These are phyloP conservation scores for Rubroshorea leprosula DNA, from an alignment of 345 rosid species.

Conservation along the genomic window DNA sequence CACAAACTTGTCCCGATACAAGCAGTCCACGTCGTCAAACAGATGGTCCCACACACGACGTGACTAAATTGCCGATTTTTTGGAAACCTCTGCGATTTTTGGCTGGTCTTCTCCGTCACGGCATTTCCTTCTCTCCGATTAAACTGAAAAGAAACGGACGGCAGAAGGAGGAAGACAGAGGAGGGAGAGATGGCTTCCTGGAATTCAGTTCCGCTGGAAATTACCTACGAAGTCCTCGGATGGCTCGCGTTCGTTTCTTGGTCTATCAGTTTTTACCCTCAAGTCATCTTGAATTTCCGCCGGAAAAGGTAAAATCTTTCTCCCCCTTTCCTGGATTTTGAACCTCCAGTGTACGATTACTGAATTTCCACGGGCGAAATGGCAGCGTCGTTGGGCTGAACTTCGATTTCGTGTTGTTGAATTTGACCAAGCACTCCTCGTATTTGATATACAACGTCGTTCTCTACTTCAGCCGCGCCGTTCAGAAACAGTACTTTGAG, in stretches of 20 bases:
- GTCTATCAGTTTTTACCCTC: slow-evolving; percentile 91
- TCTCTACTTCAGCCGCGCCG: slow-evolving; percentile 75
- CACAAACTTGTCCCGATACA: too few species aligned
- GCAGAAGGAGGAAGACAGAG: not conserved
- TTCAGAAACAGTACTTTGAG: slow-evolving; percentile 70
- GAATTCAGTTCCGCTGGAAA: slow-evolving; percentile 75
- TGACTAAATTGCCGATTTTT: too few species aligned
- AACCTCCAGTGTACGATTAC: not conserved
- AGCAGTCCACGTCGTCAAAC: too few species aligned
- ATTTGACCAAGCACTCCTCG: slow-evolving; percentile 91
- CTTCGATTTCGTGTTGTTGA: slow-evolving; percentile 81
- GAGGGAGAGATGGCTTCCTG: slow-evolving; percentile 75
- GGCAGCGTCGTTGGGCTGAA: slow-evolving; percentile 81
- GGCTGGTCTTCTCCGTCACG: not conserved
- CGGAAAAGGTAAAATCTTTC: slow-evolving; percentile 44
- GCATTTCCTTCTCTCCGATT: too few species aligned
- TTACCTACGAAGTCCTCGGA: slow-evolving; percentile 56
- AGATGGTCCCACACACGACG: too few species aligned
- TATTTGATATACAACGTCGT: slow-evolving; percentile 81
- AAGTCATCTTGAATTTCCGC: slow-evolving; percentile 73
- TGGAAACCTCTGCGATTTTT: not conserved
- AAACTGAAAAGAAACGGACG: not conserved
- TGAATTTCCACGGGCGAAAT: not conserved
- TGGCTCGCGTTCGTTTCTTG: slow-evolving; percentile 83
- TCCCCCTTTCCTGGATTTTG: not conserved